phyloP scores from a whole-genome alignment of 441 rosid genomes.

The Raphanus hybrid region DNA sequence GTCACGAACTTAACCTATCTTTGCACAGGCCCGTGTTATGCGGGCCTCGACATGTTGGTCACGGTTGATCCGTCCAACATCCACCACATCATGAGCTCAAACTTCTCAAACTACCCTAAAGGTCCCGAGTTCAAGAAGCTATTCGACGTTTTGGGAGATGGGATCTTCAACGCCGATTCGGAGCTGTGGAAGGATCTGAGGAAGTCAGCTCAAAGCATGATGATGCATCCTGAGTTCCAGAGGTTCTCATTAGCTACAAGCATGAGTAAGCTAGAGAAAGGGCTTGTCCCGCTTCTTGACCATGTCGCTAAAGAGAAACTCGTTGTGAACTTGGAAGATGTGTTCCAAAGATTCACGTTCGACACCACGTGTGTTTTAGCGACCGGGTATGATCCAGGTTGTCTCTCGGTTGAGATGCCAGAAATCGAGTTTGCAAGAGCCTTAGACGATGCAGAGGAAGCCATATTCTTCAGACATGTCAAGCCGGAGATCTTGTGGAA shows the following conservation, averaged over 20 bases:
- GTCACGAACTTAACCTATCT: slow-evolving; percentile 31
- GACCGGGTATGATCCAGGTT: slow-evolving; percentile 52
- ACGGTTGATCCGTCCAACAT: slow-evolving; percentile 56
- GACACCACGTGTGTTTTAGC: slow-evolving; percentile 52
- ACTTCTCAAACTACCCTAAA: slow-evolving; percentile 51
- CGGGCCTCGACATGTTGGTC: slow-evolving; percentile 40
- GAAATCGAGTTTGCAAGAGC: slow-evolving; percentile 44
- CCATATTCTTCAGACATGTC: slow-evolving; percentile 42
- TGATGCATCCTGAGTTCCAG: slow-evolving; percentile 45
- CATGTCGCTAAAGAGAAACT: slow-evolving; percentile 34
- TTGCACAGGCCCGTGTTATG: slow-evolving; percentile 40
- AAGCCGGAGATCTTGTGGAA: slow-evolving; percentile 45
- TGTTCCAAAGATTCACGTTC: slow-evolving; percentile 54
- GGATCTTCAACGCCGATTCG: slow-evolving; percentile 58
- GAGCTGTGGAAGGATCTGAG: slow-evolving; percentile 57
- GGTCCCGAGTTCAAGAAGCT: slow-evolving; percentile 57
- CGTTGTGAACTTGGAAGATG: slow-evolving; percentile 52
- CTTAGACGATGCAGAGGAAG: slow-evolving; percentile 44
- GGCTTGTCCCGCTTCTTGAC: slow-evolving; percentile 51
- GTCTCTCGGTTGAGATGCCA: slow-evolving; percentile 46
- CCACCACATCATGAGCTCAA: slow-evolving; percentile 50
- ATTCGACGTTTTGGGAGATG: slow-evolving; percentile 67
- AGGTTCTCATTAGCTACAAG: slow-evolving; percentile 46
- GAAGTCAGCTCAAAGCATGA: slow-evolving; percentile 45
- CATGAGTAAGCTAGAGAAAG: slow-evolving; percentile 39